These are phyloP conservation scores for Aureobasidium lini DNA, from an alignment of 2,329 filamentous ascomycete species.

Conservation along the genomic window DNA sequence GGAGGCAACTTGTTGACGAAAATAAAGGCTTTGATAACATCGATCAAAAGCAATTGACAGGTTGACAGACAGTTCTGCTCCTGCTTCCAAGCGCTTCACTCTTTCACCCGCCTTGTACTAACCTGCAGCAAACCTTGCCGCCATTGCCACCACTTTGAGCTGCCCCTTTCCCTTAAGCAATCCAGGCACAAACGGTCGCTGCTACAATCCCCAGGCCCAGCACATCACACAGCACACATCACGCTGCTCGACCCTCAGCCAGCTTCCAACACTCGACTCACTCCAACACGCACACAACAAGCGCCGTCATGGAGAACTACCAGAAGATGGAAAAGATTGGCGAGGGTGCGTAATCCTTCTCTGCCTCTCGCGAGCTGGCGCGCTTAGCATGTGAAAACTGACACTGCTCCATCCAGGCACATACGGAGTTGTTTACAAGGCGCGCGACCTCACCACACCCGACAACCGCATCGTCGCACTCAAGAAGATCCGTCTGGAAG, in stretches of 20 bases:
- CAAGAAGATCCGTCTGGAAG: constrained; percentile 93
- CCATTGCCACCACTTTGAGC: not conserved
- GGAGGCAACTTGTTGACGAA: constrained; percentile 4
- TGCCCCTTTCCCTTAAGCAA: not conserved
- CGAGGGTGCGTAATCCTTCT: constrained; percentile 58
- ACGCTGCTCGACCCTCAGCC: not conserved
- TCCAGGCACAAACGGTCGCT: not conserved
- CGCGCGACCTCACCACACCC: constrained; percentile 71
- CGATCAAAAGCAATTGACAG: not conserved
- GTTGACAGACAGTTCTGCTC: not conserved
- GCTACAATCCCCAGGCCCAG: constrained; percentile 3
- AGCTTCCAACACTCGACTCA: not conserved
- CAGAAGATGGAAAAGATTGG: constrained; percentile 95
- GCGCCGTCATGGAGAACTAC: constrained; percentile 74
- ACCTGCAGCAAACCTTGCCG: not conserved
- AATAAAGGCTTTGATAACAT: not conserved
- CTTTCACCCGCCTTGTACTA: not conserved
- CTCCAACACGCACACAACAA: not conserved
- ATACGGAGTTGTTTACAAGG: constrained; percentile 94
- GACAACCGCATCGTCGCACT: constrained; percentile 78
- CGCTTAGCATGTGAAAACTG: not conserved
- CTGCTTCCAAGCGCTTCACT: not conserved
- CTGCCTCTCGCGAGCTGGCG: not conserved
- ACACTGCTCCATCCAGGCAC: constrained; percentile 54
- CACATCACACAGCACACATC: not conserved